Percentiles rank a stretch among this genome's conserved stretches.
phyloP scores from a whole-genome alignment of 192 early-diverging fungal species.

The Coemansia guatemalensis region DNA sequence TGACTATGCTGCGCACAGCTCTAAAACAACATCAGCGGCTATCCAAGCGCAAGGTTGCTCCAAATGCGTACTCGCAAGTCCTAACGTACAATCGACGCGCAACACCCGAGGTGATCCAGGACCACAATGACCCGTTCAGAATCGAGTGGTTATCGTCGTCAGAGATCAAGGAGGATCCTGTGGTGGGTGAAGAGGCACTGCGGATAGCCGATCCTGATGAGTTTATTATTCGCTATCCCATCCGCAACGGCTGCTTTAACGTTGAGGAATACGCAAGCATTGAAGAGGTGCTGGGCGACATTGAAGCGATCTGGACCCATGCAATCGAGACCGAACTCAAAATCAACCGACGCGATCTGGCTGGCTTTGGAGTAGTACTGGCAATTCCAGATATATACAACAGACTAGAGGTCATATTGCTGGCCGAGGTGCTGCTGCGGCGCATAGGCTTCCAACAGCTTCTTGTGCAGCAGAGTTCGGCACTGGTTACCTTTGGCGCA shows the following conservation, averaged over 20 bases:
- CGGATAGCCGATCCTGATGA: slow-evolving; percentile 31
- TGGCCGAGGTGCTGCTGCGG: slow-evolving; percentile 66
- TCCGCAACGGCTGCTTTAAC: slow-evolving; percentile 79
- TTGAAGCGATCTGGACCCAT: slow-evolving; percentile 78
- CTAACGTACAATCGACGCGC: slow-evolving; percentile 69
- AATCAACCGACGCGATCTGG: slow-evolving; percentile 59
- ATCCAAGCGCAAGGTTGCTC: slow-evolving; percentile 74
- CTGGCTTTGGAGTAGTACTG: slow-evolving; percentile 67
- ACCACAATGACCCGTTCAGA: slow-evolving; percentile 90
- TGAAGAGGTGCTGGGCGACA: slow-evolving; percentile 67
- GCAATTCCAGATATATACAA: slow-evolving; percentile 79
- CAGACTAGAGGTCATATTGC: slow-evolving; percentile 60
- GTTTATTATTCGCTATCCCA: slow-evolving; percentile 66
- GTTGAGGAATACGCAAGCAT: slow-evolving; percentile 67
- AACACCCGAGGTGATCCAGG: slow-evolving; percentile 66
- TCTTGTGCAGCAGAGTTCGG: slow-evolving; percentile 77
- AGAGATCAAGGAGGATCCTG: slow-evolving; percentile 46
- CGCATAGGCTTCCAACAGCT: slow-evolving; percentile 78
- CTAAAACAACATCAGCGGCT: slow-evolving; percentile 76
- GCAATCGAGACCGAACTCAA: slow-evolving; percentile 68
- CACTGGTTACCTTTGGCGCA: slow-evolving; percentile 82
- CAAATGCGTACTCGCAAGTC: slow-evolving; percentile 74
- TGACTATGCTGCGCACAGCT: slow-evolving; percentile 61
- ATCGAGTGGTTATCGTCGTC: slow-evolving; percentile 76
- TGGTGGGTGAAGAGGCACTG: slow-evolving; percentile 38